These are phyloP conservation scores for Malassezia japonica DNA, from an alignment of 1,284 basidiomycete species.

Conservation along the genomic window DNA sequence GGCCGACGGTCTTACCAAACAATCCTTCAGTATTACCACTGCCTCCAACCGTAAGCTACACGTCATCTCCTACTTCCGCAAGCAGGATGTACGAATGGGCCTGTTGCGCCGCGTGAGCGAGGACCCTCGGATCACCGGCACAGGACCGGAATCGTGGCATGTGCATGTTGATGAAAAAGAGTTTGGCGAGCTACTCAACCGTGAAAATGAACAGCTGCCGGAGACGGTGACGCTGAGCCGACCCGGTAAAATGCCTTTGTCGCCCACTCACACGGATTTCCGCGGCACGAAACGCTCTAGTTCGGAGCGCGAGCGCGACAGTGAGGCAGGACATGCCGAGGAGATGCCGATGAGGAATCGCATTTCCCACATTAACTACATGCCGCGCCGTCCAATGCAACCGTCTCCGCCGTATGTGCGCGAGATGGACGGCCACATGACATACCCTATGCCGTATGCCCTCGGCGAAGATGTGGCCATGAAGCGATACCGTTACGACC, in stretches of 20 bases:
- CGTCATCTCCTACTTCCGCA: slow-evolving; percentile 46
- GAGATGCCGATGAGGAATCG: not conserved
- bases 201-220: slow-evolving; percentile 1
- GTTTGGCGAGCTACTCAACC: slow-evolving; percentile 14
- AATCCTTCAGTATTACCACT: slow-evolving; percentile 47
- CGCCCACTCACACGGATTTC: not conserved
- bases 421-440: not conserved
- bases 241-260: not conserved
- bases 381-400: not conserved
- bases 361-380: not conserved
- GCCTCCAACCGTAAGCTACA: slow-evolving; percentile 44
- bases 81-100: slow-evolving; percentile 37
- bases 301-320: not conserved
- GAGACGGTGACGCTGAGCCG: not conserved
- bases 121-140: slow-evolving; percentile 37
- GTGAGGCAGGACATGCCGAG: too few relatives aligned
- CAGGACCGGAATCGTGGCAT: slow-evolving; percentile 18
- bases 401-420: not conserved
- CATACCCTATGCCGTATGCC: not conserved
- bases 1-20: slow-evolving; percentile 46
- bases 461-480: not conserved
- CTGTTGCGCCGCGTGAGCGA: slow-evolving; percentile 39
- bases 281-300: not conserved
- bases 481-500: slow-evolving; percentile 3
- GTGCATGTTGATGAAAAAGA: slow-evolving; percentile 24